Evolutionary conservation across 306 rosid genomes (phyloP).

Genomic region (Ziziphus jujuba): DNA sequence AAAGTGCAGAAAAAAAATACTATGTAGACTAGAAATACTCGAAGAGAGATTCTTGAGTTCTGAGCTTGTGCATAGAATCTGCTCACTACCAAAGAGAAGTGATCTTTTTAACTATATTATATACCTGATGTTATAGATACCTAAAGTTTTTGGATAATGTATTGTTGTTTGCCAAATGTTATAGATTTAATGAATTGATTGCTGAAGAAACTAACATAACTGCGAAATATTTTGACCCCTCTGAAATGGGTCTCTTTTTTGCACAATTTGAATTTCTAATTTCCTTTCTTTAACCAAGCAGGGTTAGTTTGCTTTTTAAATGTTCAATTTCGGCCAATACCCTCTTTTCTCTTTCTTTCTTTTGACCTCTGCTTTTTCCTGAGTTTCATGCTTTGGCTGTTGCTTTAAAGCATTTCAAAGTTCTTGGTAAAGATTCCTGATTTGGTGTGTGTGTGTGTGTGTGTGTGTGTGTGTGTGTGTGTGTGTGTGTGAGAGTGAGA

Average conservation of each 20-base stretch:
- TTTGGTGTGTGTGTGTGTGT: too few relatives aligned
- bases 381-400: conserved; percentile 16
- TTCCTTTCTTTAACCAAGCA: background rate
- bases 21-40: conserved; percentile 16
- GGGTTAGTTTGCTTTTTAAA: conserved; percentile 1
- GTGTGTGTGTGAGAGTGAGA: too few relatives aligned
- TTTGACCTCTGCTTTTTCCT: conserved; percentile 26
- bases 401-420: background rate
- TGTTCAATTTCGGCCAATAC: too few relatives aligned
- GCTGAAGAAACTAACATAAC: conserved; percentile 8
- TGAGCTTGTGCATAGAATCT: conserved; percentile 24
- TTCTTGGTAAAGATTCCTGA: conserved; percentile 5
- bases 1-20: conserved; percentile 11
- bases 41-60: conserved; percentile 9
- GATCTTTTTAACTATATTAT: conserved; percentile 13
- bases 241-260: background rate
- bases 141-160: background rate
- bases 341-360: conserved; percentile 22
- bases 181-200: conserved; percentile 25
- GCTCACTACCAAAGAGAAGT: conserved; percentile 13
- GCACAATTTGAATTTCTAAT: background rate
- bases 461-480: too few relatives aligned
- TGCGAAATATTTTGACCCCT: background rate
- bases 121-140: conserved; percentile 3
- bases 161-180: conserved; percentile 10